Percentiles rank a stretch among this genome's conserved stretches.
These are phyloP conservation scores for Fomitopsis serialis DNA, from an alignment of 768 basidiomycete species.

Conservation along the genomic window DNA sequence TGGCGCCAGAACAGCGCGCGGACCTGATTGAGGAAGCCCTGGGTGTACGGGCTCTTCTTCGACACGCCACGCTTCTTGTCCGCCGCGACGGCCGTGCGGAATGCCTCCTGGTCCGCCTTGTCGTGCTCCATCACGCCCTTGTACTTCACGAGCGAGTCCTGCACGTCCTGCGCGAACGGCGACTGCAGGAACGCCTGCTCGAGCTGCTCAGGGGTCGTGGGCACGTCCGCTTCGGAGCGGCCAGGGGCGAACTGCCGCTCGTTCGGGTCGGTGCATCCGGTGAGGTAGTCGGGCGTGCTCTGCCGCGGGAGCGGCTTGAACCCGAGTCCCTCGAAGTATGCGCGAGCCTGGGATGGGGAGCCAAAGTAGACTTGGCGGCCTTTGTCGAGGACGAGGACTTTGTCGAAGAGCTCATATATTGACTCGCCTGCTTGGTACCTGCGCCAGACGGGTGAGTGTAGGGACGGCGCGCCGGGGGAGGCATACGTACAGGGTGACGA, in stretches of 20 bases:
- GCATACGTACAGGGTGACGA: slow-evolving; percentile 61
- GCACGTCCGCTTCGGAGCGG: slow-evolving; percentile 50
- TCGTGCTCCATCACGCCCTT: slow-evolving; percentile 52
- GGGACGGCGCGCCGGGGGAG: not conserved
- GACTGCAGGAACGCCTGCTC: slow-evolving; percentile 59
- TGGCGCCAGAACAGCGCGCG: slow-evolving; percentile 64
- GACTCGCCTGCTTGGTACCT: slow-evolving; percentile 67
- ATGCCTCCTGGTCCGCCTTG: slow-evolving; percentile 65
- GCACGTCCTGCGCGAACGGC: slow-evolving; percentile 36
- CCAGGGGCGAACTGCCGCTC: slow-evolving; percentile 77
- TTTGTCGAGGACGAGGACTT: slow-evolving; percentile 77
- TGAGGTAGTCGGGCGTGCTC: slow-evolving; percentile 82
- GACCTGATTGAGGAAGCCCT: slow-evolving; percentile 73
- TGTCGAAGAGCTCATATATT: slow-evolving; percentile 78
- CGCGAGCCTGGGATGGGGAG: slow-evolving; percentile 62
- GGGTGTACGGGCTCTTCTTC: slow-evolving; percentile 76
- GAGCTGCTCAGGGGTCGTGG: slow-evolving; percentile 61
- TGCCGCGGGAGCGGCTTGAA: slow-evolving; percentile 75
- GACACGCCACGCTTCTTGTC: slow-evolving; percentile 79
- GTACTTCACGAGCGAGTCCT: slow-evolving; percentile 49
- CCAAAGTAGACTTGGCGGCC: slow-evolving; percentile 84
- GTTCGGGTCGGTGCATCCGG: slow-evolving; percentile 78
- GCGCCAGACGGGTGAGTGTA: not conserved
- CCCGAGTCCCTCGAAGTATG: slow-evolving; percentile 74
- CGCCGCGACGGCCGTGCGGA: slow-evolving; percentile 66